These are phyloP conservation scores for Neurospora sp. DNA, from an alignment of 495 filamentous ascomycete species.

Conservation along the genomic window DNA sequence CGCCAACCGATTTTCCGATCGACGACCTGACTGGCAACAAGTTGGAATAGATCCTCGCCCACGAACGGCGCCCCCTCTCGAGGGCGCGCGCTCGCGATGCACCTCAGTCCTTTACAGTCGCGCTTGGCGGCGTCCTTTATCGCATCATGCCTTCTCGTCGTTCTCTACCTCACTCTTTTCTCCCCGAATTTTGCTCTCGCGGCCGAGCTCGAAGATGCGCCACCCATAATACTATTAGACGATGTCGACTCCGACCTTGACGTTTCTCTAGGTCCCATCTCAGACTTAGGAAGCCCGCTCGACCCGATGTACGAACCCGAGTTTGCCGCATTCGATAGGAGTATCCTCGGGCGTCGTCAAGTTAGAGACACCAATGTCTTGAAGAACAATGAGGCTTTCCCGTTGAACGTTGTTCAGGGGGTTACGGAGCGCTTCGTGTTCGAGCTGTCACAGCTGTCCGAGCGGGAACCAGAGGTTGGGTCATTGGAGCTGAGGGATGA, in stretches of 20 bases:
- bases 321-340: conserved; percentile 47
- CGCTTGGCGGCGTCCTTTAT: conserved; percentile 55
- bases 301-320: conserved; percentile 45
- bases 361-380: conserved; percentile 35
- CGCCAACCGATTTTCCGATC: neutral
- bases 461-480: neutral
- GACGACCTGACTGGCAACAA: neutral
- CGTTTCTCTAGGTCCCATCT: conserved; percentile 13
- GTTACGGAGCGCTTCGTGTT: conserved; percentile 33
- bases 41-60: conserved; percentile 1
- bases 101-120: conserved; percentile 56
- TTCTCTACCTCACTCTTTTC: conserved; percentile 47
- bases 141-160: conserved; percentile 43
- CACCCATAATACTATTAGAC: conserved; percentile 34
- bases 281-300: conserved; percentile 13
- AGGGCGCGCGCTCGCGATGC: conserved; percentile 43
- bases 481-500: conserved; percentile 14
- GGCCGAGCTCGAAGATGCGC: conserved; percentile 36
- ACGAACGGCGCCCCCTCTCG: conserved; percentile 13
- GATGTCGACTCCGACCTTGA: conserved; percentile 23
- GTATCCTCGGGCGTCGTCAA: conserved; percentile 52
- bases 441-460: conserved; percentile 4
- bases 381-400: conserved; percentile 51
- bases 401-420: conserved; percentile 47
- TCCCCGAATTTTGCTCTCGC: conserved; percentile 50